Evolutionary conservation across 495 filamentous ascomycete species (phyloP).

Genomic region (Jackrogersella multiformis): DNA sequence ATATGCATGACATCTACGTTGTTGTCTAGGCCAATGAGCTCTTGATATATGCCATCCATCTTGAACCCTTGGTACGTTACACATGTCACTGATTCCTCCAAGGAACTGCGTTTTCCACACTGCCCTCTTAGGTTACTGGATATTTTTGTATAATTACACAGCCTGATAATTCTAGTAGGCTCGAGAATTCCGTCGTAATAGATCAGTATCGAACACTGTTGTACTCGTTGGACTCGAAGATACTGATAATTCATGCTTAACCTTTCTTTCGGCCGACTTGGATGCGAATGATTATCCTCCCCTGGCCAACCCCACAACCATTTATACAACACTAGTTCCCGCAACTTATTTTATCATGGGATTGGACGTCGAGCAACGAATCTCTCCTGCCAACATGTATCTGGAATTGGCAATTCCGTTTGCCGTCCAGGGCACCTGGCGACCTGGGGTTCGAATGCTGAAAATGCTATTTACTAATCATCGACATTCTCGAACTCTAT

Average conservation of each 20-base stretch:
- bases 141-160: neutral
- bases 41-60: neutral
- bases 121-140: neutral
- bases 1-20: neutral
- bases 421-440: neutral
- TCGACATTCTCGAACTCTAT: neutral
- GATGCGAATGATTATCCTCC: too few species aligned
- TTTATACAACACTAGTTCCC: too few species aligned
- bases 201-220: too few species aligned
- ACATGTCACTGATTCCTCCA: neutral
- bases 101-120: neutral
- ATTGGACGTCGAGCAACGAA: neutral
- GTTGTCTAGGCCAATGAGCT: neutral
- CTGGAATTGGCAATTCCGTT: neutral
- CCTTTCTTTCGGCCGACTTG: too few species aligned
- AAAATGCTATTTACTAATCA: conserved; percentile 9
- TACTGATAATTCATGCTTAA: too few species aligned
- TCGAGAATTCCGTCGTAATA: too few species aligned
- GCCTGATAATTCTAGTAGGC: too few species aligned
- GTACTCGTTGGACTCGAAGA: too few species aligned
- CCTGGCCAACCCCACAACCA: too few species aligned
- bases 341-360: neutral
- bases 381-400: neutral
- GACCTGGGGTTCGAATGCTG: conserved; percentile 27
- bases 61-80: neutral